Base-by-base conservation (phyloP, 768 basidiomycete genomes). In the Daedalea quercina region DNA sequence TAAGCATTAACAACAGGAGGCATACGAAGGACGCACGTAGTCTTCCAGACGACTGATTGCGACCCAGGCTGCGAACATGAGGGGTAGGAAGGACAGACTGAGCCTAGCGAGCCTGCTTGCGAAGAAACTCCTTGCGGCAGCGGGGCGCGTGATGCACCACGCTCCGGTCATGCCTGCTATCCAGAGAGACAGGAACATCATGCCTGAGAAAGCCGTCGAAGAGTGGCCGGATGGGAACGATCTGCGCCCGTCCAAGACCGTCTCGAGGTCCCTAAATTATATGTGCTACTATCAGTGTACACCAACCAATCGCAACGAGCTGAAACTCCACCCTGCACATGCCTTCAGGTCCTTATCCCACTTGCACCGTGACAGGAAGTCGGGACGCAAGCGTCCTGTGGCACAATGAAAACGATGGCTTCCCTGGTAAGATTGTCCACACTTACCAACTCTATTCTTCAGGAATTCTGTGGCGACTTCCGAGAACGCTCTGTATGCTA, bases 161-260 rank as follows among this genome's bases (percentile, higher is more conserved):
- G 80, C 79, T 8, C 78, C 78, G 4, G 83, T 84, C 61, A 80
- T 76, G n/a, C 80, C 79, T 25, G 83, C 83, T 13, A 85, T 65
- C 69, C 77, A 84, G 9, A 87, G 70, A 3, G 79, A 76, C 20
- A 83, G 60, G 57, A 84, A 81, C 22, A 76, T 71, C 80, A 85
- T 84, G 26, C 83, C 83, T 1, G 78, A 72, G 60, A 82, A 85
- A 8, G 78, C 84, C 11, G 79, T 78, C 1, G 83, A 82, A 1
- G 84, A 82, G 63, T 87, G 84, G 6, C 84, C 84, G 11, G 82
- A 84, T 7, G 84, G 84, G 60, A 87, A 87, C 0, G 83, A 85
- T 51, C 75, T 72, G 31, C 82, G 69, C 13, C 82, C 82, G 51
- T 78, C 75, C 13, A 71, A 44, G 24, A 85, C 60, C 11, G 63